These are phyloP conservation scores for Melastoma malabathricum DNA, from an alignment of 345 rosid genomes.

Conservation along the genomic window DNA sequence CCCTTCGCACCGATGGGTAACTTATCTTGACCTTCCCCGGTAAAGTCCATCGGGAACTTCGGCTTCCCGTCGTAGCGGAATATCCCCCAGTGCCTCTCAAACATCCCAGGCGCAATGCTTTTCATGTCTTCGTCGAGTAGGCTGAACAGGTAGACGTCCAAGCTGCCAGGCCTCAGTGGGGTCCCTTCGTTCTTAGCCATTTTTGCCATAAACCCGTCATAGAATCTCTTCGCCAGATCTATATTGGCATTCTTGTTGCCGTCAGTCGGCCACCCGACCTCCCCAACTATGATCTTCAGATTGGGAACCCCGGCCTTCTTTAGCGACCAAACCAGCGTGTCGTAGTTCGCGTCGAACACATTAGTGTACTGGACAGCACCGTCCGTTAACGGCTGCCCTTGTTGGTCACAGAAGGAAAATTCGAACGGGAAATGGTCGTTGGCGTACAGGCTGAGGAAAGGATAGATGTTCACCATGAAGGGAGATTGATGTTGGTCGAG, in stretches of 20 bases:
- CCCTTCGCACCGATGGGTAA: constrained; percentile 45
- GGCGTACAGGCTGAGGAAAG: constrained; percentile 60
- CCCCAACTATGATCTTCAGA: constrained; percentile 61
- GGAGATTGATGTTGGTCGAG: constrained; percentile 35
- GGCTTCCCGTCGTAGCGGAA: constrained; percentile 64
- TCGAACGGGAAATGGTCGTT: constrained; percentile 45
- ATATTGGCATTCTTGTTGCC: constrained; percentile 26
- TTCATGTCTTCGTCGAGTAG: constrained; percentile 66
- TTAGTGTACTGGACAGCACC: constrained; percentile 26
- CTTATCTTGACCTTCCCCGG: constrained; percentile 39
- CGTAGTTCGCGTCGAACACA: constrained; percentile 78
- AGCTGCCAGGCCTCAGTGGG: constrained; percentile 41
- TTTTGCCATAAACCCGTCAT: constrained; percentile 52
- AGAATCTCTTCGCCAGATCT: constrained; percentile 41
- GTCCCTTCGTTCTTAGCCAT: constrained; percentile 42
- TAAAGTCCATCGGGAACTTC: constrained; percentile 51
- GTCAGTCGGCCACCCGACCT: constrained; percentile 94
- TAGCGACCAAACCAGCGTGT: constrained; percentile 61
- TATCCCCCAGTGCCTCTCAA: constrained; percentile 93
- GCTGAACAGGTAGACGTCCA: constrained; percentile 52
- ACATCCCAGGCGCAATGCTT: constrained; percentile 55
- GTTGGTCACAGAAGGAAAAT: constrained; percentile 44
- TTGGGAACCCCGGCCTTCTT: constrained; percentile 29
- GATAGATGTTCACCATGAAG: constrained; percentile 79
- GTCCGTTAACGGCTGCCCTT: constrained; percentile 20